Percentiles rank a stretch among this genome's conserved stretches.
phyloP scores from a whole-genome alignment of 2,329 filamentous ascomycete genomes.

The Calcarisporium arbuscula region DNA sequence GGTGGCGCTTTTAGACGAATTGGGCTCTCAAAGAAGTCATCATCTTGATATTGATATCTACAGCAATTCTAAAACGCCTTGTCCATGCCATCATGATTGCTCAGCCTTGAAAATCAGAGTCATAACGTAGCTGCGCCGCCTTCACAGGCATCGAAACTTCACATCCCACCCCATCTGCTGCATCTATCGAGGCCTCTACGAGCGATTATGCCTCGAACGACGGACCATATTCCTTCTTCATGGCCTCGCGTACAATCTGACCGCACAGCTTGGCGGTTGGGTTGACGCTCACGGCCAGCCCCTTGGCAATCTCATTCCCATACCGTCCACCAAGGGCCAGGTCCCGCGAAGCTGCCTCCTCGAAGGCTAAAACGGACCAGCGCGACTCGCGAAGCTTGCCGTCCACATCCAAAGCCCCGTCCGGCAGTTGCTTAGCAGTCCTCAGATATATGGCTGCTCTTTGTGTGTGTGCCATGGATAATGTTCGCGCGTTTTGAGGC shows the following conservation, averaged over 20 bases:
- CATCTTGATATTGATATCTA: slow-evolving; percentile 8
- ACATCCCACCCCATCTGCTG: slow-evolving; percentile 7
- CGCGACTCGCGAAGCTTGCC: slow-evolving; percentile 33
- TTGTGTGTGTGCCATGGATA: slow-evolving; percentile 67
- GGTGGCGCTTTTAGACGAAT: too few relatives aligned
- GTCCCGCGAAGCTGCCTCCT: slow-evolving; percentile 55
- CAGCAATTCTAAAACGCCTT: too few relatives aligned
- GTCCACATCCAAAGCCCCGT: slow-evolving; percentile 32
- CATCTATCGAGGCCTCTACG: slow-evolving; percentile 2
- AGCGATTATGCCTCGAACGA: slow-evolving; percentile 31
- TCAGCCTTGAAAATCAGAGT: too few relatives aligned
- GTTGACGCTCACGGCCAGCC: slow-evolving; percentile 58
- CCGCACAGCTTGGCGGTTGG: slow-evolving; percentile 65
- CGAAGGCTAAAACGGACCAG: slow-evolving; percentile 52
- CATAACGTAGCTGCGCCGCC: too few relatives aligned
- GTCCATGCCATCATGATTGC: too few relatives aligned
- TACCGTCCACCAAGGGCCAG: slow-evolving; percentile 59
- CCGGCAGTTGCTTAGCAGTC: slow-evolving; percentile 44
- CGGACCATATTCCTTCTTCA: slow-evolving; percentile 62
- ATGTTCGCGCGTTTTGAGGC: slow-evolving; percentile 55
- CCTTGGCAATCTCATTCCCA: slow-evolving; percentile 60
- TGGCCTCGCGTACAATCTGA: slow-evolving; percentile 61
- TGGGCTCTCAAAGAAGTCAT: slow-evolving; percentile 17
- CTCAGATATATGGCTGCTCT: slow-evolving; percentile 58
- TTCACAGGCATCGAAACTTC: too few relatives aligned